Conservation (phyloP, 2,329 filamentous ascomycete genomes). For the Trichoderma cornu-damae region DNA sequence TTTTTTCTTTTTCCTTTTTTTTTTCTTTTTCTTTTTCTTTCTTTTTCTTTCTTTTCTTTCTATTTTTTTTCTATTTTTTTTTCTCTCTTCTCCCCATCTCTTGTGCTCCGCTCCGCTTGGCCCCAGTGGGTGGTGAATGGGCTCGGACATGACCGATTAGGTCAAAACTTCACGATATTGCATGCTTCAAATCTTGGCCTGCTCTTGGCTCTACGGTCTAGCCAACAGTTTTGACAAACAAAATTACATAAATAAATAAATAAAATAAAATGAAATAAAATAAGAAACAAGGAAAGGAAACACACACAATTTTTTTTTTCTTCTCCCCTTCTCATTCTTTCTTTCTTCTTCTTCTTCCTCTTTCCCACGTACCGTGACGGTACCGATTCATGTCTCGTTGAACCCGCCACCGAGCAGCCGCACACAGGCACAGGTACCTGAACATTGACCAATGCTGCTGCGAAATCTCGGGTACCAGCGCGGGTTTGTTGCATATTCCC, state of each 20-base stretch:
- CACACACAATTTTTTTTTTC: not conserved
- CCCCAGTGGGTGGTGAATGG: not conserved
- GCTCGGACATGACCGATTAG: slow-evolving; percentile 1
- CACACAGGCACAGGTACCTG: not conserved
- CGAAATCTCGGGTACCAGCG: not conserved
- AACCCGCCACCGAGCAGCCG: not conserved
- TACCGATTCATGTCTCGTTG: not conserved
- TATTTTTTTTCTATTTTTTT: not conserved
- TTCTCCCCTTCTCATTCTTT: not conserved
- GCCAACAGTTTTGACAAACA: too few species aligned
- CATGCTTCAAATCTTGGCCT: slow-evolving; percentile 2
- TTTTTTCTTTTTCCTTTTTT: too few species aligned
- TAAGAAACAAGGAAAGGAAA: not conserved
- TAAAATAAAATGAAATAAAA: too few species aligned
- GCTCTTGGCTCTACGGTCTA: not conserved
- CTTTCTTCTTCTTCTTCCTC: not conserved
- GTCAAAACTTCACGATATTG: slow-evolving; percentile 1
- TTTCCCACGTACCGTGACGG: not conserved
- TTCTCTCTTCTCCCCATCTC: too few species aligned
- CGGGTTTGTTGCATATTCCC: not conserved
- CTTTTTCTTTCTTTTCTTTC: not conserved
- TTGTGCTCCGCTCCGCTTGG: not conserved
- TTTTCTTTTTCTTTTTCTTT: too few species aligned
- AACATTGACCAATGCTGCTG: not conserved
- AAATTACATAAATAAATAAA: too few species aligned